Evolutionary conservation across 345 rosid genomes (phyloP), one percentile per base, ranked within the genome.

Genomic region (Kernera saxatilis): DNA sequence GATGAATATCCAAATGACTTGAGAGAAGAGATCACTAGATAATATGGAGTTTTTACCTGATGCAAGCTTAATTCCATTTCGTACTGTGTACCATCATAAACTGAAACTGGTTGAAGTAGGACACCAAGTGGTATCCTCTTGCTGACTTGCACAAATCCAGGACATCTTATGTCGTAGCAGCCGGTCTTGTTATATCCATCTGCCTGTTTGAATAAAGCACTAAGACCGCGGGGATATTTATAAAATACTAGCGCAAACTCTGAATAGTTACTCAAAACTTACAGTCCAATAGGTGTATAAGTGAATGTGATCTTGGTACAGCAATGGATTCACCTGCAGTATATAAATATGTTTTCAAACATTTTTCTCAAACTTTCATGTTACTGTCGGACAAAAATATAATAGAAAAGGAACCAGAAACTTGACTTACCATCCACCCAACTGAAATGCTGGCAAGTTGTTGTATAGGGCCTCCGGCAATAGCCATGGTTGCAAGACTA

Each of bases 141-240:
- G 58, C 75, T 53, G 50, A 61, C 79, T 62, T 75, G 75, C 32
- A 75, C 74, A 69, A 75, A 75, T 17, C 79, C 70, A 21, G 79
- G 79, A 62, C 79, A 75, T 50, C 8, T 19, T 2, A 9, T 35
- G 39, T 60, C 73, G 36, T 40, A 53, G 65, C 70, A 75, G 5
- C 79, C 70, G 1, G 79, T 75, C 18, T 52, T 69, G 1, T 14
- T n/a, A 46, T 60, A 59, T 41, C 79, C 78, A 68, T 75, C 64
- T 10, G 74, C 57, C 74, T 75, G 51, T 67, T 74, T 36, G 1
- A 46, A 71, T 25, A 27, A 72, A 17, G 21, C 25, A 23, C 5
- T 18, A 53, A 39, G 57, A 44, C 48, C 21, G 41, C 48, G 1
- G 0, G 14, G 29, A 41, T 25, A 52, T 39, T 15, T 1, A 3